These are phyloP conservation scores for Mortierella sp. DNA, from an alignment of 371 early-diverging fungal genomes.

Conservation along the genomic window DNA sequence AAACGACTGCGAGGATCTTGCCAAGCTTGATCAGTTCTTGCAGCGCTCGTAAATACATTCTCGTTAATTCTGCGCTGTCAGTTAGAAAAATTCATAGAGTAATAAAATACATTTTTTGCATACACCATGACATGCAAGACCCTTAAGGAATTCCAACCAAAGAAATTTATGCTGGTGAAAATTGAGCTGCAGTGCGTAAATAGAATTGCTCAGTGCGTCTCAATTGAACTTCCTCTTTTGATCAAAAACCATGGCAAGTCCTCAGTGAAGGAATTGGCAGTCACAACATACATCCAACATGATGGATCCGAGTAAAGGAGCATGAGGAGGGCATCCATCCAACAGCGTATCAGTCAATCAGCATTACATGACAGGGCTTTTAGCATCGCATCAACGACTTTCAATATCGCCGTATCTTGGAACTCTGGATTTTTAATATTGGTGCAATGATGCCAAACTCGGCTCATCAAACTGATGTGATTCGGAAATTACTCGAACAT, in stretches of 20 bases:
- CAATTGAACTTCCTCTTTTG: slow-evolving; percentile 37
- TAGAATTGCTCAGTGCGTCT: slow-evolving; percentile 7
- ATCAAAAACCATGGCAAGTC: slow-evolving; percentile 47
- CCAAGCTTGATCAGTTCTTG: slow-evolving; percentile 60
- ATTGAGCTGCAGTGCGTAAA: neutral
- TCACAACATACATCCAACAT: slow-evolving; percentile 15
- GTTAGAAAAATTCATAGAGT: too few relatives aligned
- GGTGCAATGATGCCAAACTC: neutral
- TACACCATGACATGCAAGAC: neutral
- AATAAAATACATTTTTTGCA: neutral
- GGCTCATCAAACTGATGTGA: neutral
- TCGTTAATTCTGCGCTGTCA: too few relatives aligned
- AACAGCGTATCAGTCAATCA: slow-evolving; percentile 17
- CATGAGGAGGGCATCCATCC: slow-evolving; percentile 12
- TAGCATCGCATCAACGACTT: neutral
- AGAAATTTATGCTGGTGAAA: neutral
- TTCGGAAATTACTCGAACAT: neutral
- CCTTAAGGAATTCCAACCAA: neutral
- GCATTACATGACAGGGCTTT: neutral
- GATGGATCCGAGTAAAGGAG: slow-evolving; percentile 5
- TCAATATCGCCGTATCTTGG: neutral
- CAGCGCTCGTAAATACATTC: slow-evolving; percentile 23
- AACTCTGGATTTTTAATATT: neutral
- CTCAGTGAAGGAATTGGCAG: slow-evolving; percentile 29
- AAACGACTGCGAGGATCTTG: slow-evolving; percentile 62